Conservation (phyloP, 2,329 filamentous ascomycete genomes). For the Paracamarosporium sp. region DNA sequence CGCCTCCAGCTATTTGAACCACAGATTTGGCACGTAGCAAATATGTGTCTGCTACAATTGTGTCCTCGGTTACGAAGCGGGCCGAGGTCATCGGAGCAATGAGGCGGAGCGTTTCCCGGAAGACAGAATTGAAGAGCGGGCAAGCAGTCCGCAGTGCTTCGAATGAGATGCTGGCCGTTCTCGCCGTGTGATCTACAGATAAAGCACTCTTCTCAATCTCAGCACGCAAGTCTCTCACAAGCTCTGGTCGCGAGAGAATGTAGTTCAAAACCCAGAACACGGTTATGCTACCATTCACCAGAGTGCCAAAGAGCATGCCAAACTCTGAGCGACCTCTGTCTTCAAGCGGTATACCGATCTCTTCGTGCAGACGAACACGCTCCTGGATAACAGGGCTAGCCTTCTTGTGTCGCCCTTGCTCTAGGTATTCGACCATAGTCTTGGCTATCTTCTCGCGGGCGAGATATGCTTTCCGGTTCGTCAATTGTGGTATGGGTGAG, state of each 20-base stretch:
- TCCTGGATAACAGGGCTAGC: constrained; percentile 31
- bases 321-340: constrained; percentile 30
- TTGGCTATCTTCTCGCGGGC: constrained; percentile 40
- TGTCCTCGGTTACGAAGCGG: constrained; percentile 53
- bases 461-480: constrained; percentile 46
- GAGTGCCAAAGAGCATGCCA: constrained; percentile 39
- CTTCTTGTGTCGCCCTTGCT: constrained; percentile 26
- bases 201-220: constrained; percentile 40
- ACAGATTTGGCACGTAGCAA: constrained; percentile 52
- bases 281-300: constrained; percentile 53
- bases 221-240: constrained; percentile 49
- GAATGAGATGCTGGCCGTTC: constrained; percentile 43
- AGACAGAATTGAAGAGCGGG: constrained; percentile 51
- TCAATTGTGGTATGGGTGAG: constrained; percentile 44
- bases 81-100: constrained; percentile 47
- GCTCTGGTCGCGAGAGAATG: constrained; percentile 48
- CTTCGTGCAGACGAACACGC: constrained; percentile 25
- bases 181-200: constrained; percentile 1
- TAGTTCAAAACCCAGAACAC: constrained; percentile 56
- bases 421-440: constrained; percentile 35
- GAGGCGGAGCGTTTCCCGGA: constrained; percentile 37
- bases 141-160: constrained; percentile 46
- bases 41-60: constrained; percentile 49
- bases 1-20: constrained; percentile 54
- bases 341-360: constrained; percentile 21